Base-by-base conservation (phyloP, 2,329 filamentous ascomycete genomes). In the Diplodia intermedia region DNA sequence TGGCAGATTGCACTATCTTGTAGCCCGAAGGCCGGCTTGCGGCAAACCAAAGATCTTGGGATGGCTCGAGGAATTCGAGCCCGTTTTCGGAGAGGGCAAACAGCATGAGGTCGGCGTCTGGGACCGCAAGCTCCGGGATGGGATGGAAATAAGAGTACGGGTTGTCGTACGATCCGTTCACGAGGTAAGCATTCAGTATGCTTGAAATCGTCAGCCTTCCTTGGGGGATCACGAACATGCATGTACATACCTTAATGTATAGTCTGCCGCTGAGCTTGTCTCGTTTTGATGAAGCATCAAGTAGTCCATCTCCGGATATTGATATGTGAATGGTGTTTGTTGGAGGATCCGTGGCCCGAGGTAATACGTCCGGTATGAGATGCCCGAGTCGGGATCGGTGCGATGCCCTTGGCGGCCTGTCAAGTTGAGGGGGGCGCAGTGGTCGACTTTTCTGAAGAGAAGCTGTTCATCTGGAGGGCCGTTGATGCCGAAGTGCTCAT, bases 221-320 rank as follows among this genome's bases (percentile, higher is more conserved):
- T 18, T n/a, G 26, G 26, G 3, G 26, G 26, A 26, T n/a, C 4
- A 18, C 18, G 14, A n/a, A n/a, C 5, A 4, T 2, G 4, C 7
- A 20, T 26, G 9, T 18, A 6, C 56, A 15, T 9, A 47, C 56
- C 36, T 23, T 8, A 61, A 23, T 11, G 40, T 61, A 38, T 61
- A 61, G 18, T 61, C 56, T 18, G 8, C 2, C 1, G 6, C 3
- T n/a, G n/a, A 23, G 8, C 26, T 26, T 4, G 14, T 61, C 12
- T 11, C n/a, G 26, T 26, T 61, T 8, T 38, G 20, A 6, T 4
- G n/a, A 12, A 26, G 56, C 14, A 15, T 5, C 0, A n/a, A 7
- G 18, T 43, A 43, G 15, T 43, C 40, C 40, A 47, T n/a, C 36
- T 23, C 56, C 15, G 56, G 56, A 14, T 47, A 61, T 31, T 38